These are phyloP conservation scores for Macaranga tanarius DNA, from an alignment of 441 rosid species.

Conservation along the genomic window DNA sequence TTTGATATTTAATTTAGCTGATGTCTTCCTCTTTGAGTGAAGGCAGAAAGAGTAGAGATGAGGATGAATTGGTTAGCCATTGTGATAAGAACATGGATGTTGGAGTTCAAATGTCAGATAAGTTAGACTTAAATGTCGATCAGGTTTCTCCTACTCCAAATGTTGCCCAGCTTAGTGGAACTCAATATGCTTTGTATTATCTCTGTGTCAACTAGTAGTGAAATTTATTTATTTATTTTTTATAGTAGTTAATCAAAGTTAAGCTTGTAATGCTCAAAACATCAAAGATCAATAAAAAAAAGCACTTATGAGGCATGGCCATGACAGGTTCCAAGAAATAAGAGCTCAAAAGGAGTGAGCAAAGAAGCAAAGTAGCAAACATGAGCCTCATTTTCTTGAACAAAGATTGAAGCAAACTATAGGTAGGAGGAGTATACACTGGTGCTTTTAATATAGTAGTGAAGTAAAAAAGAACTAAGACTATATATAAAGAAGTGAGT, in stretches of 20 bases:
- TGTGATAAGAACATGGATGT: conserved; percentile 9
- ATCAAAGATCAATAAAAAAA: neutral
- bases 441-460: too few species aligned
- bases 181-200: neutral
- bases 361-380: conserved; percentile 31
- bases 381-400: conserved; percentile 33
- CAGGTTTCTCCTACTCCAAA: conserved; percentile 8
- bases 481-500: neutral
- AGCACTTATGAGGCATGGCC: conserved; percentile 30
- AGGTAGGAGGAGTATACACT: too few species aligned
- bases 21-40: neutral
- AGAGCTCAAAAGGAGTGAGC: conserved; percentile 37
- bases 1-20: neutral
- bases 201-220: too few species aligned
- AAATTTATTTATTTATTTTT: too few species aligned
- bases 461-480: too few species aligned
- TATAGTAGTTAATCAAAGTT: too few species aligned
- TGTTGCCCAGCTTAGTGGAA: conserved; percentile 1
- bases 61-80: conserved; percentile 2
- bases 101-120: conserved; percentile 8
- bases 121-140: conserved; percentile 13
- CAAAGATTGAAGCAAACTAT: neutral
- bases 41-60: conserved; percentile 13
- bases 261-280: neutral
- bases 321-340: conserved; percentile 30